A percentile compares a stretch with the other conserved stretches of the same genome.
Conservation (phyloP, 148 eudicot genomes). For the Amaranthus cruentus region DNA sequence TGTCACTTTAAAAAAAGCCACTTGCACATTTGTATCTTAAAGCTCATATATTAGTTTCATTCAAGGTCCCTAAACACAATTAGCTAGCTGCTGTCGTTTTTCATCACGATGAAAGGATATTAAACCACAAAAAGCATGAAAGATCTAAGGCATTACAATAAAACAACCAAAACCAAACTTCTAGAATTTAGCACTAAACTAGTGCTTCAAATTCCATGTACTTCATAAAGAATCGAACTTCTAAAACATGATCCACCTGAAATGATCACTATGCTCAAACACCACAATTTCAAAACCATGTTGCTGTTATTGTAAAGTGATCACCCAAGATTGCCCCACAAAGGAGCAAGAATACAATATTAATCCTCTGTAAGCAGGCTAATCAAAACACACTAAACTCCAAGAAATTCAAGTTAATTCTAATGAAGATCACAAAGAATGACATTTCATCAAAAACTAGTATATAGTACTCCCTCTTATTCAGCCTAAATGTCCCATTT, state of each 20-base stretch:
- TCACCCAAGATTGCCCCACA: neutral
- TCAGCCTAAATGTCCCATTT: too few relatives aligned
- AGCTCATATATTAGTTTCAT: too few relatives aligned
- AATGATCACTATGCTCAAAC: neutral
- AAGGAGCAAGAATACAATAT: neutral
- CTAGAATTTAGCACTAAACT: too few relatives aligned
- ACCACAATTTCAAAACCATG: neutral
- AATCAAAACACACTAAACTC: neutral
- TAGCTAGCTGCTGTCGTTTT: neutral
- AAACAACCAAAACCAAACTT: too few relatives aligned
- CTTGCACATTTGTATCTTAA: too few relatives aligned
- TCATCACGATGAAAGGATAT: neutral
- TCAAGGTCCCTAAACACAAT: neutral
- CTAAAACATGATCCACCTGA: neutral
- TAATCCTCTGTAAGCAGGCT: neutral
- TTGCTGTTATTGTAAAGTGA: neutral
- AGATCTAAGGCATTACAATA: neutral
- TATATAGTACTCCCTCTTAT: too few relatives aligned
- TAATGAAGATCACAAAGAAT: neutral
- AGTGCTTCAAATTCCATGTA: neutral
- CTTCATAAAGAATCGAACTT: neutral
- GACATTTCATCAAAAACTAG: too few relatives aligned
- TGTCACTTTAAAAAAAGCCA: too few relatives aligned
- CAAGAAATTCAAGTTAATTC: neutral
- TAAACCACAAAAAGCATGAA: neutral